Evolutionary conservation across 768 basidiomycete genomes (phyloP).

Genomic region (Collybia sordida): DNA sequence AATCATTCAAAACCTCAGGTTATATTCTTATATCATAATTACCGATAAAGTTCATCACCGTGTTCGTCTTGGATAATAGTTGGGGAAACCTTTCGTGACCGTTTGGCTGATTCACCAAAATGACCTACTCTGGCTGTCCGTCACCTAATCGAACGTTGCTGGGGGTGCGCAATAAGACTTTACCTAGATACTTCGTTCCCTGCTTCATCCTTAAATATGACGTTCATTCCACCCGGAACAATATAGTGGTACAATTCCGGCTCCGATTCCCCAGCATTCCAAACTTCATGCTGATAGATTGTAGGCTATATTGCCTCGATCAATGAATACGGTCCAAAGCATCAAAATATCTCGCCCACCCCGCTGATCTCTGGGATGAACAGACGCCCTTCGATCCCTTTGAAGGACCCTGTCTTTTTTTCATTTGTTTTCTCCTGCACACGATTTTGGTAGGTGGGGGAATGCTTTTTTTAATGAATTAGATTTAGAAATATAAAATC

Average conservation of each 20-base stretch:
- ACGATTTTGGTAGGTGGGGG: too few species aligned
- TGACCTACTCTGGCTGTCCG: conserved; percentile 46
- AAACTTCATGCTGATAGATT: conserved; percentile 24
- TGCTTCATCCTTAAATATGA: conserved; percentile 66
- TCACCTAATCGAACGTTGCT: neutral
- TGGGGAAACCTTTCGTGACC: conserved; percentile 24
- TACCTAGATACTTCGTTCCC: conserved; percentile 68
- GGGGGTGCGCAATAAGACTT: neutral
- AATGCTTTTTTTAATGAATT: too few species aligned
- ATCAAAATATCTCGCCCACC: too few species aligned
- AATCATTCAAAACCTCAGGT: neutral
- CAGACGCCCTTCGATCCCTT: too few species aligned
- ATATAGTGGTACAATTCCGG: conserved; percentile 51
- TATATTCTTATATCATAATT: neutral
- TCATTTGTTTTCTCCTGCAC: too few species aligned
- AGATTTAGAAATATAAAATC: too few species aligned
- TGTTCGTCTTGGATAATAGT: conserved; percentile 60
- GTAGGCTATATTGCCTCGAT: conserved; percentile 8
- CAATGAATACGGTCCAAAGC: neutral
- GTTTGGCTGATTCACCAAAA: conserved; percentile 28
- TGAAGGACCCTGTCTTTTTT: too few species aligned
- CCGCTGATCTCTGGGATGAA: too few species aligned
- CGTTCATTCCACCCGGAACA: conserved; percentile 61
- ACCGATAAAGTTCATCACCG: conserved; percentile 62
- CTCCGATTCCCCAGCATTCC: conserved; percentile 18